Evolutionary conservation across 1,139 yeast species (phyloP).

Genomic region (Scheffersomyces titani): DNA sequence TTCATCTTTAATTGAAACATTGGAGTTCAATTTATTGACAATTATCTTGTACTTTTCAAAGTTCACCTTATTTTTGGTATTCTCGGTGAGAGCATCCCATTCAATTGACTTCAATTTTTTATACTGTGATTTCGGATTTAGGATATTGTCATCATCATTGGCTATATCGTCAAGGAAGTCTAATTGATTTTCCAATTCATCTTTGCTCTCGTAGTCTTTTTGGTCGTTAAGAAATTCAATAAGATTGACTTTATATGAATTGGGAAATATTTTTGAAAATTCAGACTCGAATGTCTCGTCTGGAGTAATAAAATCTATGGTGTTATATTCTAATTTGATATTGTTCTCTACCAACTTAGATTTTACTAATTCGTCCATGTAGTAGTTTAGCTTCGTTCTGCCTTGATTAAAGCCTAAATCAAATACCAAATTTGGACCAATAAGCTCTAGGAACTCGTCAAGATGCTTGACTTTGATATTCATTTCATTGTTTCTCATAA

Average conservation of each 20-base stretch:
- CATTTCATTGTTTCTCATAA: conserved; percentile 32
- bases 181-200: conserved; percentile 33
- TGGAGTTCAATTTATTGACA: conserved; percentile 13
- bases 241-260: conserved; percentile 32
- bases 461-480: conserved; percentile 25
- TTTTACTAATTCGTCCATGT: conserved; percentile 1
- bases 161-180: conserved; percentile 43
- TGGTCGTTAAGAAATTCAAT: conserved; percentile 33
- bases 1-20: conserved; percentile 11
- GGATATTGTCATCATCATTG: conserved; percentile 24
- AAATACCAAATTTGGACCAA: conserved; percentile 38
- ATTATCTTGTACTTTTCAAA: conserved; percentile 25
- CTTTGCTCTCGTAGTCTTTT: conserved; percentile 15
- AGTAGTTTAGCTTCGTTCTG: conserved; percentile 13
- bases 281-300: conserved; percentile 14
- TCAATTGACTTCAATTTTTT: conserved; percentile 29
- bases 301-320: conserved; percentile 9
- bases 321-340: not conserved
- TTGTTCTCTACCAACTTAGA: not conserved
- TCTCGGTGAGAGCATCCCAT: conserved; percentile 36
- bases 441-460: conserved; percentile 34
- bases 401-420: conserved; percentile 33
- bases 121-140: conserved; percentile 30
- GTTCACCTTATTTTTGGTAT: conserved; percentile 17
- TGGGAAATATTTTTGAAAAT: conserved; percentile 32